phyloP scores from a whole-genome alignment of 805 yeast genomes.

The Kodamaea hsintzibuensis region DNA sequence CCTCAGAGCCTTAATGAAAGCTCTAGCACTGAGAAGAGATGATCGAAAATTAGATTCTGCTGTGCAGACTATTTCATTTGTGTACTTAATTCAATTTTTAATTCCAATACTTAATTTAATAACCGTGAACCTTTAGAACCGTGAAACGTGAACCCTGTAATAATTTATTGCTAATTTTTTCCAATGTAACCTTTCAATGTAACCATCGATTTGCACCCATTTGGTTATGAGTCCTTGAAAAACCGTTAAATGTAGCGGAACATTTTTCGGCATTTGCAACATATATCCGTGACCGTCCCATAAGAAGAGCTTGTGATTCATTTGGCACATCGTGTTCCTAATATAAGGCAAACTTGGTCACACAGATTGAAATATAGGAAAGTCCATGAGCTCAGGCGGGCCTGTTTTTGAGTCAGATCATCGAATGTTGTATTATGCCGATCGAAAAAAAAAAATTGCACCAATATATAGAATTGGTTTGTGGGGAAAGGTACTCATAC shows the following conservation, averaged over 20 bases:
- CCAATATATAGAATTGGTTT: background rate
- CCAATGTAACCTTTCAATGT: too few species aligned
- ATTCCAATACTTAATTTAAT: background rate
- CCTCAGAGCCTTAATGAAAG: conserved; percentile 20
- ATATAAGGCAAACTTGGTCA: background rate
- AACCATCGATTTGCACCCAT: too few species aligned
- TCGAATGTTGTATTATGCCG: background rate
- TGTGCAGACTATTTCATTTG: background rate
- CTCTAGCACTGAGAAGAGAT: conserved; percentile 9
- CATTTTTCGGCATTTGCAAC: too few species aligned
- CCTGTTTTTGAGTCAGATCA: background rate
- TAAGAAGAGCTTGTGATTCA: too few species aligned
- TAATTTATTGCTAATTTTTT: too few species aligned
- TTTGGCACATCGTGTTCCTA: too few species aligned
- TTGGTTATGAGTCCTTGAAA: too few species aligned
- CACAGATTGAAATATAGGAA: background rate
- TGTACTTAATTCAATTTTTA: conserved; percentile 4
- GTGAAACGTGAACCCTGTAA: too few species aligned
- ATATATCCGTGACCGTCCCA: too few species aligned
- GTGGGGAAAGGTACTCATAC: background rate
- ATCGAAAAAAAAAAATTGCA: background rate
- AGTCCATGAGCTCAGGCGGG: conserved; percentile 1
- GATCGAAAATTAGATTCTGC: conserved; percentile 3
- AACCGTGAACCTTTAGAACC: too few species aligned
- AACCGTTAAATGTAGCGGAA: too few species aligned